These are phyloP conservation scores for Mrakia gelida DNA, from an alignment of 768 basidiomycete genomes.

Conservation along the genomic window DNA sequence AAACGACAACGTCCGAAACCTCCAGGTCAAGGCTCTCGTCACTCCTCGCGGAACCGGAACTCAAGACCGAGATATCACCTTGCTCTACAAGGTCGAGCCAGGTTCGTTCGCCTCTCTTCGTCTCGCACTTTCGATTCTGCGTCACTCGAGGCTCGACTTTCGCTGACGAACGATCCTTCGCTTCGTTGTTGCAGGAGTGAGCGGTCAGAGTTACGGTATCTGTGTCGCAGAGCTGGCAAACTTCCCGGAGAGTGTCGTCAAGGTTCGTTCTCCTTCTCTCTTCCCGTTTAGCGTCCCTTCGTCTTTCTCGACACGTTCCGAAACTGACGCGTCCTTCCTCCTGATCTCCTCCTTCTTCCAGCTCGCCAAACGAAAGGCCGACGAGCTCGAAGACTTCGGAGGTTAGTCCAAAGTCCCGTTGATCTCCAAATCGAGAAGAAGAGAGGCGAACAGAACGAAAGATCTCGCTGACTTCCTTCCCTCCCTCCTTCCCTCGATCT, in stretches of 20 bases:
- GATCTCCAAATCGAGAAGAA: too few species aligned
- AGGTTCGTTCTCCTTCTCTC: conserved; percentile 50
- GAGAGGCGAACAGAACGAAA: too few species aligned
- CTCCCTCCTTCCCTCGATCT: background rate
- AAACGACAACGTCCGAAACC: conserved; percentile 78
- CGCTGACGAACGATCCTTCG: background rate
- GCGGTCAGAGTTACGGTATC: conserved; percentile 97
- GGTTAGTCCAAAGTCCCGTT: conserved; percentile 45
- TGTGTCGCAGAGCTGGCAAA: conserved; percentile 97
- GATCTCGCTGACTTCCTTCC: background rate
- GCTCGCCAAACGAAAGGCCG: conserved; percentile 88
- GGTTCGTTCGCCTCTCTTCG: conserved; percentile 52
- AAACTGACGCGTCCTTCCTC: background rate
- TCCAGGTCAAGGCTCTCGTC: conserved; percentile 94
- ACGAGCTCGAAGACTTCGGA: conserved; percentile 82
- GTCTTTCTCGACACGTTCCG: background rate
- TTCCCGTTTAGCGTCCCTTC: background rate
- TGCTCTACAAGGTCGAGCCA: conserved; percentile 68
- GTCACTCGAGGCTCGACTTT: background rate
- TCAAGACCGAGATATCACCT: conserved; percentile 55
- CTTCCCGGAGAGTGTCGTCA: conserved; percentile 90
- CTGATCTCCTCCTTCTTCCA: conserved; percentile 39
- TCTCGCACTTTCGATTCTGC: background rate
- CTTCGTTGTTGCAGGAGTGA: conserved; percentile 58
- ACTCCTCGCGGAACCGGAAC: conserved; percentile 49